Conservation (phyloP, 768 basidiomycete genomes). For the Filobasidium wieringae region DNA sequence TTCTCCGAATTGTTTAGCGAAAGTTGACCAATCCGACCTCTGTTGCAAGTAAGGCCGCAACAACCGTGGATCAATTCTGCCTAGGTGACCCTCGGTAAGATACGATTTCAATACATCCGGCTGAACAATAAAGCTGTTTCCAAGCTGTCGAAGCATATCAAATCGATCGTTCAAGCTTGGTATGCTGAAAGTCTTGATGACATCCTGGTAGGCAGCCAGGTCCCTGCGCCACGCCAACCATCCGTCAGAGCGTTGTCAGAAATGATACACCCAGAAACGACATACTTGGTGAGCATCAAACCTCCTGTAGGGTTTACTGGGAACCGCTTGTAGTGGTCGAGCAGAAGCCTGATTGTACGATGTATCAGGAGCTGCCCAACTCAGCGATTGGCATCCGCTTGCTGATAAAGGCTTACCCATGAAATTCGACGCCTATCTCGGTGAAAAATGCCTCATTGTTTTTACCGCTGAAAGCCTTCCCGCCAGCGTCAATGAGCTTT, state of each 20-base stretch:
- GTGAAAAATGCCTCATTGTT: slow-evolving; percentile 85
- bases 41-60: slow-evolving; percentile 83
- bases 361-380: too few relatives aligned
- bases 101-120: slow-evolving; percentile 92
- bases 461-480: slow-evolving; percentile 72
- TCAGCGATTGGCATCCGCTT: neutral
- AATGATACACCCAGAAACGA: neutral
- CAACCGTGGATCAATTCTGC: slow-evolving; percentile 72
- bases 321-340: slow-evolving; percentile 92
- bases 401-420: slow-evolving; percentile 48
- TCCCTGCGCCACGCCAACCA: slow-evolving; percentile 49
- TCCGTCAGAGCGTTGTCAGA: neutral
- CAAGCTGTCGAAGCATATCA: slow-evolving; percentile 93
- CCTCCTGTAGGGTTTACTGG: slow-evolving; percentile 94
- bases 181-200: slow-evolving; percentile 66
- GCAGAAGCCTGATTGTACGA: slow-evolving; percentile 53
- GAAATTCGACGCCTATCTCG: slow-evolving; percentile 88
- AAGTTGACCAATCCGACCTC: slow-evolving; percentile 80
- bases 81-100: slow-evolving; percentile 85
- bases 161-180: slow-evolving; percentile 82
- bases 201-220: slow-evolving; percentile 90
- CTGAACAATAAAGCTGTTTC: slow-evolving; percentile 90
- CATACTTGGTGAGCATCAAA: slow-evolving; percentile 92
- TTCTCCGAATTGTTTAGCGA: slow-evolving; percentile 38
- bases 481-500: slow-evolving; percentile 63